Evolutionary conservation across 1,284 basidiomycete species (phyloP), one percentile per base, ranked within the genome.

Genomic region (Taiwanofungus camphoratus): DNA sequence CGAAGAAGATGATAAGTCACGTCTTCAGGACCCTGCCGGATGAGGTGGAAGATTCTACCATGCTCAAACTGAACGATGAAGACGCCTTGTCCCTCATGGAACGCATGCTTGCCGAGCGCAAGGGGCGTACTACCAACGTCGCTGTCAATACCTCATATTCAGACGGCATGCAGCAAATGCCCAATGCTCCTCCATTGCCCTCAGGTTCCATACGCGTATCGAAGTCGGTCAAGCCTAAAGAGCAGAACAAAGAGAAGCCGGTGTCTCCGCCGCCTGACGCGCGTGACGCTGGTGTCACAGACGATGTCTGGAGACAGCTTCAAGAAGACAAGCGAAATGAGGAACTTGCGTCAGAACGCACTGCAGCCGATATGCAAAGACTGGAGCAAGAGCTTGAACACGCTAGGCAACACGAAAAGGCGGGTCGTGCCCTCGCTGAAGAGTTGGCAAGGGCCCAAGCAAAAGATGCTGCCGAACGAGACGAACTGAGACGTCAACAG

Each of bases 251-350:
- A 22, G 5, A 15, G 5, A 24, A 39, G n/a, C 35, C 35, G 20
- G 29, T 13, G 4, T 27, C 30, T 18, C 34, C 27, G 20, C 19
- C 5, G 2, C 33, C 13, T 5, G 48, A 42, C 22, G 46, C 42
- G 9, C 67, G 74, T 16, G 75, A 77, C 51, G 26, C 59, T 5
- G 74, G 69, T 0, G 71, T 78, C 6, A 53, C 66, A 0, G 71
- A 78, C 46, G 50, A 48, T 0, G 50, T 64, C 7, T 78, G 75
- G 77, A 24, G 50, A 8, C 62, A 70, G 48, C 57, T 76, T 0
- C 67, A 71, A 49, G 55, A 42, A 3, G 69, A 67, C 45, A 69
- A 66, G 43, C 51, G 54, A n/a, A 27, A 24, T 5, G 53, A 42
- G 15, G 39, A 42, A n/a, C 29, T 46, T 16, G 52, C 43, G 7